Evolutionary conservation across 176 grass and related monocot species (phyloP).

Genomic region (Avena eriantha): DNA sequence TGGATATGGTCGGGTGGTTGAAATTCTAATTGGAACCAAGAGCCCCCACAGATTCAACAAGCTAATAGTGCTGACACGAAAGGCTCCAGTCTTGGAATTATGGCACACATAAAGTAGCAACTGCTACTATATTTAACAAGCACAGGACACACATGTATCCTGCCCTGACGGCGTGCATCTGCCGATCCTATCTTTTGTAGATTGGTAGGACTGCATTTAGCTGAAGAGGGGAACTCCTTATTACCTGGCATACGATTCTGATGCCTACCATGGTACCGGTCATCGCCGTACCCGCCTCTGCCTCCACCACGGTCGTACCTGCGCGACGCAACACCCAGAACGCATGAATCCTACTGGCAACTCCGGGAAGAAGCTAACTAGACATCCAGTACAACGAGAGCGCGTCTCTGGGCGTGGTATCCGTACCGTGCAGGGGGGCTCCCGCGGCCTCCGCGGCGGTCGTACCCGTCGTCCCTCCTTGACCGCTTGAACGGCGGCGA

Average conservation of each 20-base stretch:
- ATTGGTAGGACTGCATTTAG: neutral
- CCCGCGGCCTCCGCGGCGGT: conserved; percentile 78
- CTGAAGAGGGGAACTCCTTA: conserved; percentile 5
- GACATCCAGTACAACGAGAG: neutral
- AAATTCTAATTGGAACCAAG: conserved; percentile 20
- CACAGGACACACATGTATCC: neutral
- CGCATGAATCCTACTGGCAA: neutral
- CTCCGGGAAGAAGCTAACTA: neutral
- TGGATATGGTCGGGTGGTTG: neutral
- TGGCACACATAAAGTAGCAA: neutral
- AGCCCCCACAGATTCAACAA: neutral
- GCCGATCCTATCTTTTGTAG: neutral
- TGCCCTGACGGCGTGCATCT: neutral
- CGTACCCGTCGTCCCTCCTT: conserved; percentile 81
- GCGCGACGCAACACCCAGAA: conserved; percentile 12
- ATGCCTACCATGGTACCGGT: conserved; percentile 71
- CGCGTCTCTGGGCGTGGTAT: conserved; percentile 39
- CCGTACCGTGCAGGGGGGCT: conserved; percentile 73
- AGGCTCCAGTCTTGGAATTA: neutral
- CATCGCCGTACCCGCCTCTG: conserved; percentile 77
- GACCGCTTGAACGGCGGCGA: conserved; percentile 85
- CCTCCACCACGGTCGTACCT: conserved; percentile 73
- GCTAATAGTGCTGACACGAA: neutral
- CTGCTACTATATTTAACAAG: neutral
- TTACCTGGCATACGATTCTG: conserved; percentile 61